phyloP scores from a whole-genome alignment of 768 basidiomycete genomes.

The Hericium erinaceus region DNA sequence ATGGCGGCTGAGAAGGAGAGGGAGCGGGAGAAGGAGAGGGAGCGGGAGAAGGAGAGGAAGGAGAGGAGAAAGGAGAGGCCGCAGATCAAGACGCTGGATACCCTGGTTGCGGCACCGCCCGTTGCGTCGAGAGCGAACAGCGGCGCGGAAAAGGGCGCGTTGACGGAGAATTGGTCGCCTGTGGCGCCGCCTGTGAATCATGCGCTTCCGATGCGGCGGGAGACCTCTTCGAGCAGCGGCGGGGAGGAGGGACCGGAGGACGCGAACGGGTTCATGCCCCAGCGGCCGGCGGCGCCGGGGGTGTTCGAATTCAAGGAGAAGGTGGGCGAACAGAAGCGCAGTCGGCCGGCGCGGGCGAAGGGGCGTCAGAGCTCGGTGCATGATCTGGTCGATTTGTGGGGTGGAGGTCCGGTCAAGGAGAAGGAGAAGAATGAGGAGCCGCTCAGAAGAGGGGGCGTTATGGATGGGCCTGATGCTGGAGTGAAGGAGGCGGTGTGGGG shows the following conservation, averaged over 20 bases:
- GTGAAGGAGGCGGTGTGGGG: background rate
- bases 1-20: background rate
- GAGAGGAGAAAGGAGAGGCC: background rate
- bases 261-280: constrained; percentile 7
- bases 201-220: constrained; percentile 13
- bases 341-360: constrained; percentile 31
- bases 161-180: constrained; percentile 41
- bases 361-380: constrained; percentile 76
- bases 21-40: background rate
- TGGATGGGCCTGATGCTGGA: background rate
- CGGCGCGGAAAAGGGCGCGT: constrained; percentile 16
- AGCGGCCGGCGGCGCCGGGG: background rate
- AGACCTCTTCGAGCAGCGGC: constrained; percentile 46
- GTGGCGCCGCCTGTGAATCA: constrained; percentile 18
- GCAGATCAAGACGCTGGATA: constrained; percentile 11
- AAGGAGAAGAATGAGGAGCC: constrained; percentile 28
- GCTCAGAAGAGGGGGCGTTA: too few species aligned
- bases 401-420: constrained; percentile 35
- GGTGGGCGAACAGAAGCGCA: constrained; percentile 14
- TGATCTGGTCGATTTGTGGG: constrained; percentile 73
- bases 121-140: constrained; percentile 4
- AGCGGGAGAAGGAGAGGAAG: background rate
- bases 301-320: constrained; percentile 9
- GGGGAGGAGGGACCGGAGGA: constrained; percentile 52
- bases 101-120: constrained; percentile 1